These are phyloP conservation scores for Lyophyllum atratum DNA, from an alignment of 768 basidiomycete species.

Conservation along the genomic window DNA sequence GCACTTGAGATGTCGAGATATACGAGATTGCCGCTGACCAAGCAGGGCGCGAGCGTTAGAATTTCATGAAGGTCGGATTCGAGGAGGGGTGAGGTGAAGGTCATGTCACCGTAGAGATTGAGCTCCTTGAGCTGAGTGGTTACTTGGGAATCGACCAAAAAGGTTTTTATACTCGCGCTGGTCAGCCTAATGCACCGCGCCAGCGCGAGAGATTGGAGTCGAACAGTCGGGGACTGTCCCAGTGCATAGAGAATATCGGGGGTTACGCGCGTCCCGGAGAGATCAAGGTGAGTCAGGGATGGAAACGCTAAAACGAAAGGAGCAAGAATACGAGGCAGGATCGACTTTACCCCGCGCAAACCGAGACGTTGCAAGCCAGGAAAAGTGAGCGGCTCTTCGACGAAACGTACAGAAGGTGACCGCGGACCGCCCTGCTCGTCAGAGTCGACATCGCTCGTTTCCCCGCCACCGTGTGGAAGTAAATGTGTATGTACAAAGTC, in stretches of 20 bases:
- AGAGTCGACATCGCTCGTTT: conserved; percentile 45
- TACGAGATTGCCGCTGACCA: conserved; percentile 69
- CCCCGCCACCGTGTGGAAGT: conserved; percentile 39
- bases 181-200: conserved; percentile 86
- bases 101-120: conserved; percentile 87
- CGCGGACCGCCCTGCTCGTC: conserved; percentile 32
- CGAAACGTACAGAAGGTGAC: conserved; percentile 29
- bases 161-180: conserved; percentile 71
- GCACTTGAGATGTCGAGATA: conserved; percentile 92
- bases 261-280: conserved; percentile 84
- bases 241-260: conserved; percentile 75
- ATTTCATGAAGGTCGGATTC: conserved; percentile 67
- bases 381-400: conserved; percentile 60
- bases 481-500: conserved; percentile 79
- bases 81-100: conserved; percentile 74
- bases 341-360: conserved; percentile 78
- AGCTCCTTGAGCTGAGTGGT: conserved; percentile 70
- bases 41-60: conserved; percentile 75
- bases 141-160: conserved; percentile 70
- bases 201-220: conserved; percentile 77
- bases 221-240: conserved; percentile 61
- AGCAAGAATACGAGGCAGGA: conserved; percentile 66
- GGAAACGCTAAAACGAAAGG: conserved; percentile 84
- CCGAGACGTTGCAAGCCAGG: conserved; percentile 78
- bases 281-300: conserved; percentile 84